Percentiles rank a stretch among this genome's conserved stretches.
Conservation (phyloP, 2,329 filamentous ascomycete genomes). For the Colletotrichum kahawae region DNA sequence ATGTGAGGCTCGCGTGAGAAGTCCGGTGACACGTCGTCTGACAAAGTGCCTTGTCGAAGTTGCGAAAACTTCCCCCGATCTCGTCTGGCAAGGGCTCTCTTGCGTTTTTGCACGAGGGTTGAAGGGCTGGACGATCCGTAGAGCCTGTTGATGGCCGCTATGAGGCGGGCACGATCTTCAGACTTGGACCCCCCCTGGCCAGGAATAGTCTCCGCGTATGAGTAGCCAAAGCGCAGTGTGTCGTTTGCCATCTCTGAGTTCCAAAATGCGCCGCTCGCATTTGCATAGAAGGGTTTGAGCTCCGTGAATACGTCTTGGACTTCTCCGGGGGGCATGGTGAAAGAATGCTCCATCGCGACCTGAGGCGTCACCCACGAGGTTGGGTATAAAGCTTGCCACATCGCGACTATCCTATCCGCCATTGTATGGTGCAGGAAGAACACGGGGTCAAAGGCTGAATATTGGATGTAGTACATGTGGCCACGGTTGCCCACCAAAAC, state of each 20-base stretch:
- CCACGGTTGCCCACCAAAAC: conserved; percentile 63
- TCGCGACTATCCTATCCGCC: conserved; percentile 75
- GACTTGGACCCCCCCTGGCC: conserved; percentile 37
- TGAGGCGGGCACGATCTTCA: conserved; percentile 47
- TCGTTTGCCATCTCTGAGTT: conserved; percentile 66
- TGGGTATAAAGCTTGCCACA: conserved; percentile 80
- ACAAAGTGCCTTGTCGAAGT: conserved; percentile 20
- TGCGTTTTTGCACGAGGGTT: conserved; percentile 11
- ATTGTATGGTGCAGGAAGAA: conserved; percentile 82
- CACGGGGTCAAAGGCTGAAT: conserved; percentile 79
- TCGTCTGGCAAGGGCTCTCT: background rate
- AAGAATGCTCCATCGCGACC: conserved; percentile 61
- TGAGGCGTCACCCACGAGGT: conserved; percentile 68
- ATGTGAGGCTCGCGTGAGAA: background rate
- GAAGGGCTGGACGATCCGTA: conserved; percentile 38
- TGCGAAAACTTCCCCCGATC: background rate
- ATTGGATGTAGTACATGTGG: conserved; percentile 73
- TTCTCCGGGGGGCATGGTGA: conserved; percentile 60
- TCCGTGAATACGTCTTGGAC: conserved; percentile 60
- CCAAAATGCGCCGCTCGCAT: conserved; percentile 67
- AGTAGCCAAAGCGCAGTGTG: conserved; percentile 71
- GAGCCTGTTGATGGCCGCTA: conserved; percentile 58
- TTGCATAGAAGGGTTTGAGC: conserved; percentile 71
- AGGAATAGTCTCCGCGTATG: conserved; percentile 67
- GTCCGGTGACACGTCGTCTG: background rate